Base-by-base conservation (phyloP, 176 grass and related monocot genomes). In the Oryza rufipogon region DNA sequence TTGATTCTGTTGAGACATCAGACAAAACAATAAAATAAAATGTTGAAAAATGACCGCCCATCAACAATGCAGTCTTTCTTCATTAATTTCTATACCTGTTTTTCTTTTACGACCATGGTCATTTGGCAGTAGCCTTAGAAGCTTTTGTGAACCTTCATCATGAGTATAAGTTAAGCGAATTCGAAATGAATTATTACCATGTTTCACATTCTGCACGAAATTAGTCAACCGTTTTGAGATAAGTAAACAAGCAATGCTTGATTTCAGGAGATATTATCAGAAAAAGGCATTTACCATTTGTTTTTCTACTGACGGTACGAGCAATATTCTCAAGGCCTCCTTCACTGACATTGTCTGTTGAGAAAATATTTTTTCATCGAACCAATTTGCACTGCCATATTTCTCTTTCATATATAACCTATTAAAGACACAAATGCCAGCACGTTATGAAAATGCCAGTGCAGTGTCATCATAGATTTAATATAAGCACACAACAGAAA, bases 101-200 rank as follows among this genome's bases (percentile, higher is more conserved):
- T 93, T 91, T 84, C 81, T 90, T 89, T 83, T 95, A 74, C 46
- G 79, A 20, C 72, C 33, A 52, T 42, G 74, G 26, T 87, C 54
- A 86, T 83, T 87, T 86, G 85, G 68, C 44, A 98, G 81, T n/a
- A 81, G 70, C 61, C 60, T 75, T 41, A 85, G 80, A 84, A 98
- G 89, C 76, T 86, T 90, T 86, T 80, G 75, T n/a, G 87, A 95
- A 41, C 83, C 89, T 78, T 93, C 95, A 66, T 15, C 45, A 86
- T 98, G 92, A 49, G 83, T 90, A 88, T 93, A 98, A 60, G 84
- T 90, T 67, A 98, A 94, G 23, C 91, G 87, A 38, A 98, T 93
- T 88, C 72, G 91, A 73, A 98, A 98, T 22, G 87, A 92, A 85
- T 74, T 71, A 39, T 30, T 82, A 78, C 71, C 70, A 77, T 92